A percentile compares a stretch with the other conserved stretches of the same genome.
phyloP scores from a whole-genome alignment of 2,329 filamentous ascomycete genomes.

The Aspergillus sp. region DNA sequence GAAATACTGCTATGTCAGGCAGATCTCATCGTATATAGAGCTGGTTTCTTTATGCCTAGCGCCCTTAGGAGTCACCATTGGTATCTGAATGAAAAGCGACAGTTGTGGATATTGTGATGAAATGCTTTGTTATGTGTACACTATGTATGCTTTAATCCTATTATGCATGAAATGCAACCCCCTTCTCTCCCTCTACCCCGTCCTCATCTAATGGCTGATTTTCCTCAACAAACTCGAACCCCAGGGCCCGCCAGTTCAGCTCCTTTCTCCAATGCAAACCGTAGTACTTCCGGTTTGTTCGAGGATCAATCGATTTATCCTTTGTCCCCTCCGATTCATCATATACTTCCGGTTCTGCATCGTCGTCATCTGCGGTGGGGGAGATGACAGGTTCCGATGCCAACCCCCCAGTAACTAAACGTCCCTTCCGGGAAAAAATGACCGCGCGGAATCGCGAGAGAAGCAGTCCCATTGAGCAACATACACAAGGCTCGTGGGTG shows the following conservation, averaged over 20 bases:
- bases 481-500: slow-evolving; percentile 92
- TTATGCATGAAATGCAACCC: slow-evolving; percentile 17
- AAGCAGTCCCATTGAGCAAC: slow-evolving; percentile 94
- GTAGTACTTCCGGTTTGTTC: slow-evolving; percentile 37
- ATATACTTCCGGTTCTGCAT: slow-evolving; percentile 18
- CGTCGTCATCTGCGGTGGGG: slow-evolving; percentile 7
- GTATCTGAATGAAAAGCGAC: too few species aligned
- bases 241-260: slow-evolving; percentile 46
- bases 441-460: slow-evolving; percentile 88
- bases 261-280: slow-evolving; percentile 62
- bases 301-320: slow-evolving; percentile 7
- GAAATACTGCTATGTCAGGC: too few species aligned
- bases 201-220: background rate
- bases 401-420: slow-evolving; percentile 81
- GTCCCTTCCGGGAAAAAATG: slow-evolving; percentile 58
- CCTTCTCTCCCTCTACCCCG: slow-evolving; percentile 6
- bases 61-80: too few species aligned
- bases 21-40: too few species aligned
- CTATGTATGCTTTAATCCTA: too few species aligned
- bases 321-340: background rate
- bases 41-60: too few species aligned
- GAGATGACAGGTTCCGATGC: slow-evolving; percentile 59
- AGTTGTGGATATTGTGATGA: too few species aligned
- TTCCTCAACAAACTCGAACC: slow-evolving; percentile 41
- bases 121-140: too few species aligned